Evolutionary conservation across 306 rosid species (phyloP).

Genomic region (Lithocarpus polystachyus): DNA sequence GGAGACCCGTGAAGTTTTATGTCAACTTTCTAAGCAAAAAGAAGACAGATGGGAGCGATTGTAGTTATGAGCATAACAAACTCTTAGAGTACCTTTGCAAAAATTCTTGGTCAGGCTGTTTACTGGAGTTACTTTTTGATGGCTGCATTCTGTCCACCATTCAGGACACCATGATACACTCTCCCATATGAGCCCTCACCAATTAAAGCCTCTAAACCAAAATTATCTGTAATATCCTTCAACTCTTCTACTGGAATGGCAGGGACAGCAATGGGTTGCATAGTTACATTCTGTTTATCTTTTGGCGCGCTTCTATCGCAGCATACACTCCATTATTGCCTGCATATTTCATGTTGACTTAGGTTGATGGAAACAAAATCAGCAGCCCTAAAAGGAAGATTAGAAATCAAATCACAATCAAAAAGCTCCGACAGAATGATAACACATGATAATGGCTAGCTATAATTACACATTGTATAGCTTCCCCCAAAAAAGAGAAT

Average conservation of each 20-base stretch:
- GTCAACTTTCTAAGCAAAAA: not conserved
- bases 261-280: conserved; percentile 68
- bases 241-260: conserved; percentile 62
- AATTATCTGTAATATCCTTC: conserved; percentile 62
- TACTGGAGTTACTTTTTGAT: conserved; percentile 67
- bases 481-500: too few relatives aligned
- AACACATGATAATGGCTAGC: not conserved
- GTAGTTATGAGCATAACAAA: not conserved
- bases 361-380: conserved; percentile 14
- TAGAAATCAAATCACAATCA: not conserved
- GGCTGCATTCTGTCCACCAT: conserved; percentile 54
- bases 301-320: conserved; percentile 32
- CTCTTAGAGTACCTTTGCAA: conserved; percentile 54
- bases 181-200: conserved; percentile 86
- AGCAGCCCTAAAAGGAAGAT: not conserved
- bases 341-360: conserved; percentile 14
- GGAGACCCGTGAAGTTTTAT: conserved; percentile 44
- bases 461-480: not conserved
- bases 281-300: conserved; percentile 24
- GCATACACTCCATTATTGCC: conserved; percentile 40
- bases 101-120: conserved; percentile 66
- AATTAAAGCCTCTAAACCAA: conserved; percentile 51
- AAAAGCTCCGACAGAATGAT: not conserved
- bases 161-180: conserved; percentile 55
- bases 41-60: not conserved